phyloP scores from a whole-genome alignment of 2,329 filamentous ascomycete species.

The Pseudogymnoascus sp. region DNA sequence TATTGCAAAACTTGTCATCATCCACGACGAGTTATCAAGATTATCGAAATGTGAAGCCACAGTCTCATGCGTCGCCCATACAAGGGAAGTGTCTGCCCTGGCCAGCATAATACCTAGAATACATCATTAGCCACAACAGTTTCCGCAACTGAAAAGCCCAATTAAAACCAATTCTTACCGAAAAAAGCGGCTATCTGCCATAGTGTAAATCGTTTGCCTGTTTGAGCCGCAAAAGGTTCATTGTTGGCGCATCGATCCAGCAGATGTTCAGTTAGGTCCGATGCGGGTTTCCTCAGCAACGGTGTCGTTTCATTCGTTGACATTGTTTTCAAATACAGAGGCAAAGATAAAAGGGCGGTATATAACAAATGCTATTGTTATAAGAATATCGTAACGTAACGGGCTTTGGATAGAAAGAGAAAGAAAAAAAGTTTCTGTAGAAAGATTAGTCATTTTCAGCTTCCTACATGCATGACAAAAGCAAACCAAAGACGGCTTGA shows the following conservation, averaged over 20 bases:
- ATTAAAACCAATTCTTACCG: background rate
- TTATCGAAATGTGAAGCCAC: slow-evolving; percentile 17
- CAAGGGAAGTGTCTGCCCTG: slow-evolving; percentile 17
- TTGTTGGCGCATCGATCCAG: background rate
- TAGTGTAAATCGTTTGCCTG: background rate
- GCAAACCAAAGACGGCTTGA: too few species aligned
- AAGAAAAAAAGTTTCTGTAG: background rate
- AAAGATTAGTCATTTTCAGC: background rate
- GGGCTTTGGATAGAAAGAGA: background rate
- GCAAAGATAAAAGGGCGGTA: background rate
- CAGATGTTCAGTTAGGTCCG: background rate
- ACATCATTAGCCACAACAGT: slow-evolving; percentile 11
- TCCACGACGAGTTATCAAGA: slow-evolving; percentile 18
- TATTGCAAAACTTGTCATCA: slow-evolving; percentile 20
- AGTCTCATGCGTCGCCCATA: slow-evolving; percentile 19
- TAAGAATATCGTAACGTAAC: background rate
- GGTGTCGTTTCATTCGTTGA: background rate
- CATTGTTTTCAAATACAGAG: background rate
- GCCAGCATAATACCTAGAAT: slow-evolving; percentile 18
- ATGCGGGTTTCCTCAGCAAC: background rate
- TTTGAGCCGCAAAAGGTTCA: background rate
- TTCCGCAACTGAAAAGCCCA: background rate
- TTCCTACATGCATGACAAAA: too few species aligned
- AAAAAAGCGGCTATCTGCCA: background rate
- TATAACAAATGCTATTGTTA: background rate